Conservation (phyloP, 2,329 filamentous ascomycete species). For the Verticillium isaacii region DNA sequence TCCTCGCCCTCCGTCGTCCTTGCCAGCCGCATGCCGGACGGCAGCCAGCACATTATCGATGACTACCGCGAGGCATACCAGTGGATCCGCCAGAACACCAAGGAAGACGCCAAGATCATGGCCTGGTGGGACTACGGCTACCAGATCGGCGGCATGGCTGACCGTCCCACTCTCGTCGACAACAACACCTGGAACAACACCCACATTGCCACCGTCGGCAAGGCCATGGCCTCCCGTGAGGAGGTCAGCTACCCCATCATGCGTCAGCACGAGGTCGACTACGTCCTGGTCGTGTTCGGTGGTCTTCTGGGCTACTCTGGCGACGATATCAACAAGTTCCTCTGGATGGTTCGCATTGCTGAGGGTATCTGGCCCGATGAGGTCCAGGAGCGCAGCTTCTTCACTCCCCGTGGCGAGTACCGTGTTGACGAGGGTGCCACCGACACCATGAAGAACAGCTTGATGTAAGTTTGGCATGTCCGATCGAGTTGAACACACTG, state of each 20-base stretch:
- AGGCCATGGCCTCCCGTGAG: constrained; percentile 96
- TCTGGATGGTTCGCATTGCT: constrained; percentile 99
- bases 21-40: constrained; percentile 86
- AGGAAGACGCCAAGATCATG: constrained; percentile 95
- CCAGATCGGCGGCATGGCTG: constrained; percentile 99
- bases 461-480: constrained; percentile 67
- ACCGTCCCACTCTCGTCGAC: constrained; percentile 92
- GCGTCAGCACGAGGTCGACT: constrained; percentile 97
- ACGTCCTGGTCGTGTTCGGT: constrained; percentile 96
- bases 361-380: constrained; percentile 99
- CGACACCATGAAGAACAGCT: constrained; percentile 96
- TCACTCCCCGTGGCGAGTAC: constrained; percentile 91
- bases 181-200: constrained; percentile 99
- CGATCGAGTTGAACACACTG: neutral
- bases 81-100: constrained; percentile 97
- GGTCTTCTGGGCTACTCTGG: constrained; percentile 95
- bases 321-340: constrained; percentile 99
- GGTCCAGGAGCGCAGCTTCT: constrained; percentile 94
- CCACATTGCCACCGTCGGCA: constrained; percentile 97
- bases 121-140: constrained; percentile 99
- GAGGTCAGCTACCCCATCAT: constrained; percentile 99
- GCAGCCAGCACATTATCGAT: constrained; percentile 97
- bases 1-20: constrained; percentile 96
- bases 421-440: constrained; percentile 89
- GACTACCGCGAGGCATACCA: constrained; percentile 99